These are phyloP conservation scores for Colletotrichum plurivorum DNA, from an alignment of 2,329 filamentous ascomycete genomes.

Conservation along the genomic window DNA sequence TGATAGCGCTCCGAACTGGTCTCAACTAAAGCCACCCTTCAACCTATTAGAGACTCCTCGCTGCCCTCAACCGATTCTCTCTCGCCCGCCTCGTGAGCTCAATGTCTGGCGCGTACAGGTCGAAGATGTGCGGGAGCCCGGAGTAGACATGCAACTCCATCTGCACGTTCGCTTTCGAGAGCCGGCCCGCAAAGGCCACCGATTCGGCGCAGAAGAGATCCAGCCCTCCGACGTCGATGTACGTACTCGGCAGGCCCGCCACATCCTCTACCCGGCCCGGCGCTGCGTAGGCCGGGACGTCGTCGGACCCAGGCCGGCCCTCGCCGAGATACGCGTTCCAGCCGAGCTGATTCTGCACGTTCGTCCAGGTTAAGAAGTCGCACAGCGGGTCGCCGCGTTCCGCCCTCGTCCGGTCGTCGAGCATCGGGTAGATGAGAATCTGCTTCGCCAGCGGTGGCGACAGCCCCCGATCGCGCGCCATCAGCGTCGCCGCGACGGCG, in stretches of 20 bases:
- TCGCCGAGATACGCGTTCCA: slow-evolving; percentile 44
- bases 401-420: slow-evolving; percentile 47
- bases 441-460: slow-evolving; percentile 48
- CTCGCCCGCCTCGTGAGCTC: slow-evolving; percentile 6
- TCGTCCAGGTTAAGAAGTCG: slow-evolving; percentile 41
- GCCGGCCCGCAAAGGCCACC: slow-evolving; percentile 49
- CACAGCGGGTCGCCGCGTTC: slow-evolving; percentile 19
- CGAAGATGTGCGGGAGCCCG: slow-evolving; percentile 57
- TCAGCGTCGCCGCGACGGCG: slow-evolving; percentile 51
- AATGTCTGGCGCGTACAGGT: slow-evolving; percentile 39
- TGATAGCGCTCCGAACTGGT: too few relatives aligned
- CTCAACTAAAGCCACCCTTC: too few relatives aligned
- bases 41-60: background rate
- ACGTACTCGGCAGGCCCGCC: slow-evolving; percentile 51
- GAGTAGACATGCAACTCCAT: slow-evolving; percentile 58
- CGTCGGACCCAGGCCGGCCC: slow-evolving; percentile 33
- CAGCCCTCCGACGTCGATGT: slow-evolving; percentile 55
- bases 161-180: slow-evolving; percentile 50
- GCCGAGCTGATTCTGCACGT: slow-evolving; percentile 40
- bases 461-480: slow-evolving; percentile 51
- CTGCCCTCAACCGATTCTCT: slow-evolving; percentile 16
- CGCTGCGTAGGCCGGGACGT: slow-evolving; percentile 41
- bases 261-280: slow-evolving; percentile 44
- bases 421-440: slow-evolving; percentile 51
- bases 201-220: slow-evolving; percentile 56